A percentile compares a stretch with the other conserved stretches of the same genome.
phyloP scores from a whole-genome alignment of 2,329 filamentous ascomycete species.

The Colletotrichum theobromicola region DNA sequence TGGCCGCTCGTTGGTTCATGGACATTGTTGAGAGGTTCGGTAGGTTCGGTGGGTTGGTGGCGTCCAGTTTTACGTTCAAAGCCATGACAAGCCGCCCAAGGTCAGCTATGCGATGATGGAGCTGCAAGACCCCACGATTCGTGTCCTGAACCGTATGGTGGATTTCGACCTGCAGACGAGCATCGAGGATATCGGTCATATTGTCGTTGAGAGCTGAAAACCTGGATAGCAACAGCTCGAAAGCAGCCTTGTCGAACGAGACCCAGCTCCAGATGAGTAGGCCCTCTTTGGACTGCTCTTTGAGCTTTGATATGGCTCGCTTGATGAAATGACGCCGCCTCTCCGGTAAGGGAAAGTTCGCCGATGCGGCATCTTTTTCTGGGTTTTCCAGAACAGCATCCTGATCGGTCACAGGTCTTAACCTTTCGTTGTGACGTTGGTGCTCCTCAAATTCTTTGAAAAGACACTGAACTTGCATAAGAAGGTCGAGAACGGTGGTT shows the following conservation, averaged over 20 bases:
- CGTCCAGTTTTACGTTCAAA: slow-evolving; percentile 47
- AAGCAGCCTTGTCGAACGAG: slow-evolving; percentile 50
- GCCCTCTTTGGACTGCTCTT: slow-evolving; percentile 38
- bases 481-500: slow-evolving; percentile 52
- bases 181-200: slow-evolving; percentile 53
- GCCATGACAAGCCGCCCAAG: slow-evolving; percentile 51
- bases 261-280: slow-evolving; percentile 46
- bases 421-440: slow-evolving; percentile 42
- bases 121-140: slow-evolving; percentile 50
- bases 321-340: slow-evolving; percentile 47
- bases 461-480: slow-evolving; percentile 51
- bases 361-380: slow-evolving; percentile 48
- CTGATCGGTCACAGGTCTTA: slow-evolving; percentile 37
- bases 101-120: slow-evolving; percentile 51
- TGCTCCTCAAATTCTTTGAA: slow-evolving; percentile 51
- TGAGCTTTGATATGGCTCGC: slow-evolving; percentile 45
- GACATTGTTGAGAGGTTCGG: slow-evolving; percentile 34
- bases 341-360: slow-evolving; percentile 49
- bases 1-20: slow-evolving; percentile 38
- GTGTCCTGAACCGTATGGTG: slow-evolving; percentile 53
- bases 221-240: slow-evolving; percentile 47
- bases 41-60: slow-evolving; percentile 23
- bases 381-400: slow-evolving; percentile 40
- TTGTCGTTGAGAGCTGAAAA: slow-evolving; percentile 52
- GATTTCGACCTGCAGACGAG: slow-evolving; percentile 51